Evolutionary conservation across 2,329 filamentous ascomycete genomes (phyloP).

Genomic region (Monosporascus sp.): DNA sequence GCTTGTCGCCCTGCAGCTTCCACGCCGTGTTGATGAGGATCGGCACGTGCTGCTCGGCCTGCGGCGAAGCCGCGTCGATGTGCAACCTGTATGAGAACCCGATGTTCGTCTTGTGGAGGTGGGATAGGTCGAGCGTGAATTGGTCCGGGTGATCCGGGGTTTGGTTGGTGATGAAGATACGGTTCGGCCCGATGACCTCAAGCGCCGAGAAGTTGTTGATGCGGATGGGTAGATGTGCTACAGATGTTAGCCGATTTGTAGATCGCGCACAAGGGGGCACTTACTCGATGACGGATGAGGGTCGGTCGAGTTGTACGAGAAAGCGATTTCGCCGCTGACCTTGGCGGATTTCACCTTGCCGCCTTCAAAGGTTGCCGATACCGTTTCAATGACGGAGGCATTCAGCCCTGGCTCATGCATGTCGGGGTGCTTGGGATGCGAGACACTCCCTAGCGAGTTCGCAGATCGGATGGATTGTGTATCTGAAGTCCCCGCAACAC

Average conservation of each 20-base stretch:
- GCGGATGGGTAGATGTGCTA: slow-evolving; percentile 62
- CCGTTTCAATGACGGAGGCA: slow-evolving; percentile 83
- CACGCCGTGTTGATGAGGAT: slow-evolving; percentile 69
- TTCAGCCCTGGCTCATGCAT: slow-evolving; percentile 75
- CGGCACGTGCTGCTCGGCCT: slow-evolving; percentile 55
- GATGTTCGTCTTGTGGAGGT: slow-evolving; percentile 67
- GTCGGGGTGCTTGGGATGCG: slow-evolving; percentile 74
- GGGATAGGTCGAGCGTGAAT: slow-evolving; percentile 69
- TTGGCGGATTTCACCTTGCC: slow-evolving; percentile 65
- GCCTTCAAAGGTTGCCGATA: slow-evolving; percentile 78
- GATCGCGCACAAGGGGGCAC: slow-evolving; percentile 20
- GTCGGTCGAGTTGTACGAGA: slow-evolving; percentile 64
- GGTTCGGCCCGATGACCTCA: slow-evolving; percentile 90
- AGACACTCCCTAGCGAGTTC: slow-evolving; percentile 66
- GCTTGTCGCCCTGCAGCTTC: slow-evolving; percentile 79
- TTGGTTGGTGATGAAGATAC: slow-evolving; percentile 75
- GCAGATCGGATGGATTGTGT: slow-evolving; percentile 88
- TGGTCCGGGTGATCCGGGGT: slow-evolving; percentile 64
- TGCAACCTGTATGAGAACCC: slow-evolving; percentile 93
- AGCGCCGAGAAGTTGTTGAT: slow-evolving; percentile 84
- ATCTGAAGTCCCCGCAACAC: slow-evolving; percentile 62
- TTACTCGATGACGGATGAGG: slow-evolving; percentile 44
- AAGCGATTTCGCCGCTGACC: slow-evolving; percentile 82
- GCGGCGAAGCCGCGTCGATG: slow-evolving; percentile 47
- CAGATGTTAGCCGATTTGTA: slow-evolving; percentile 12